These are phyloP conservation scores for Asterionellopsis glacialis DNA, from an alignment of 108 stramenopile genomes.

Conservation along the genomic window DNA sequence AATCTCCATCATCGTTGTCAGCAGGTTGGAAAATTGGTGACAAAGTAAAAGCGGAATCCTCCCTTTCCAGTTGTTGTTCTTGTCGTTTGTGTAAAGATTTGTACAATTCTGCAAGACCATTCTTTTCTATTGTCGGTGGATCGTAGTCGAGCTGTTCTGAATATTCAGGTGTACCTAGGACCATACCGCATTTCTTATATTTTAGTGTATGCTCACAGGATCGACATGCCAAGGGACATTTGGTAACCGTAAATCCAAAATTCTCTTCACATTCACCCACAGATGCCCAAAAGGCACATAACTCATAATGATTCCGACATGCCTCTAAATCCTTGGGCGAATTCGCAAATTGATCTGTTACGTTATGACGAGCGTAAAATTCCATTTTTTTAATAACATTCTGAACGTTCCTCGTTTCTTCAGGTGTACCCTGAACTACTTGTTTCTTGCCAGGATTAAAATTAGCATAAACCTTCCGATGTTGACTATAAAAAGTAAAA, in stretches of 20 bases:
- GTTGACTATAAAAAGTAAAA: not conserved
- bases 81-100: constrained; percentile 7
- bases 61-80: not conserved
- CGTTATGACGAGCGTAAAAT: not conserved
- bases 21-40: no score
- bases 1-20: constrained; percentile 13
- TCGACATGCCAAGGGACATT: constrained; percentile 39
- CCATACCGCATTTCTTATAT: not conserved
- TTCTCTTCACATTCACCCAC: constrained; percentile 8
- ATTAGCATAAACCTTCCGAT: not conserved
- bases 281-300: constrained; percentile 5
- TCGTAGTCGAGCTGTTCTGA: not conserved
- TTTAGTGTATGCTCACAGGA: constrained; percentile 17
- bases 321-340: no score
- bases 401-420: not conserved
- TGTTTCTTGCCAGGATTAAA: not conserved
- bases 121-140: not conserved
- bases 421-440: no score
- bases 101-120: constrained; percentile 12
- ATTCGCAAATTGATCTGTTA: not conserved
- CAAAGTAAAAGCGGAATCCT: not conserved
- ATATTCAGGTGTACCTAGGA: no score
- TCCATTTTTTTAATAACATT: not conserved
- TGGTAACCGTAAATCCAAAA: constrained; percentile 36
- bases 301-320: not conserved